Evolutionary conservation across 495 filamentous ascomycete species (phyloP).

Genomic region (Elasticomyces elasticus): DNA sequence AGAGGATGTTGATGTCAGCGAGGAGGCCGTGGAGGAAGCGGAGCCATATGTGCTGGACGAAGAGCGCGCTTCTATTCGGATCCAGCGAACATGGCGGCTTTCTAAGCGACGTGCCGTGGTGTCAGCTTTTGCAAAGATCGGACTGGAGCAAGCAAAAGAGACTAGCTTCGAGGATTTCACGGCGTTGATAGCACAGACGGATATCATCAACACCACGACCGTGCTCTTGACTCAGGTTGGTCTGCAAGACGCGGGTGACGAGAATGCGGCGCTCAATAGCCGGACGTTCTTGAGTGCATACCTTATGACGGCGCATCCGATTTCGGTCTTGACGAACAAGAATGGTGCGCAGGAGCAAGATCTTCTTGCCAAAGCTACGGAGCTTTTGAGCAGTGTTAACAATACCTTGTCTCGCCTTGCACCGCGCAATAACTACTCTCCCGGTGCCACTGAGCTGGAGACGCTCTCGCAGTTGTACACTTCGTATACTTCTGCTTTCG

Average conservation of each 20-base stretch:
- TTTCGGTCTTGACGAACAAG: constrained; percentile 72
- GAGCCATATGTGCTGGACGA: constrained; percentile 38
- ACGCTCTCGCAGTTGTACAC: constrained; percentile 61
- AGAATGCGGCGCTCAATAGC: constrained; percentile 62
- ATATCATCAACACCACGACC: constrained; percentile 58
- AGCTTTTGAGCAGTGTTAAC: constrained; percentile 75
- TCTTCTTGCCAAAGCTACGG: constrained; percentile 76
- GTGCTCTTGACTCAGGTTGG: constrained; percentile 67
- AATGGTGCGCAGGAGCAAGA: constrained; percentile 81
- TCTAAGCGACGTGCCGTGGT: constrained; percentile 24
- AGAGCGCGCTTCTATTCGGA: constrained; percentile 57
- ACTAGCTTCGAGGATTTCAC: constrained; percentile 77
- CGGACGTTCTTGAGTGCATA: constrained; percentile 88
- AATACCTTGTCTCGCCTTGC: constrained; percentile 50
- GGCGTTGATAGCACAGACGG: constrained; percentile 62
- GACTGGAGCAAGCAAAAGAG: constrained; percentile 60
- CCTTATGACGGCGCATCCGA: constrained; percentile 83
- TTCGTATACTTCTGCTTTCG: constrained; percentile 82
- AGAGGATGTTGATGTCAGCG: constrained; percentile 38
- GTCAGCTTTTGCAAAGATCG: constrained; percentile 52
- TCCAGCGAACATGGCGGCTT: constrained; percentile 72
- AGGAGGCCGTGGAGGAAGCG: constrained; percentile 42
- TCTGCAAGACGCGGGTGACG: constrained; percentile 59
- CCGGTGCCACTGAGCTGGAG: constrained; percentile 40
- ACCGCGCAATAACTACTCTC: constrained; percentile 25